These are phyloP conservation scores for Eremomyces bilateralis DNA, from an alignment of 495 filamentous ascomycete species.

Conservation along the genomic window DNA sequence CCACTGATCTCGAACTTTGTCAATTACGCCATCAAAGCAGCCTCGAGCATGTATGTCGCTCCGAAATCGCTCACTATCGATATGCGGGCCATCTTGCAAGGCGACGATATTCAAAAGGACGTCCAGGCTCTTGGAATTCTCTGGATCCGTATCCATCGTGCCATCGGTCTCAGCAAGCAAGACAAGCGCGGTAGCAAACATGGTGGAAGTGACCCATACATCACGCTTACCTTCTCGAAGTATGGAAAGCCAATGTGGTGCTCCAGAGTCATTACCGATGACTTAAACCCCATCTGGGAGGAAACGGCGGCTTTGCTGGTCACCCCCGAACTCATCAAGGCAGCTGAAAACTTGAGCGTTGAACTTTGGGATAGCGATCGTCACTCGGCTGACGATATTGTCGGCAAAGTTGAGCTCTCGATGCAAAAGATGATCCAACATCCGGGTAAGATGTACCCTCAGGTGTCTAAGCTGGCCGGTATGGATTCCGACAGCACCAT, in stretches of 20 bases:
- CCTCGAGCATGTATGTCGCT: slow-evolving; percentile 76
- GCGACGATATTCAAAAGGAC: slow-evolving; percentile 80
- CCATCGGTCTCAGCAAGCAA: slow-evolving; percentile 73
- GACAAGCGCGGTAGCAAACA: slow-evolving; percentile 61
- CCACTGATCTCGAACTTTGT: slow-evolving; percentile 91
- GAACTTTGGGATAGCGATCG: slow-evolving; percentile 91
- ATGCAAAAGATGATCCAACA: slow-evolving; percentile 91
- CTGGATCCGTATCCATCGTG: slow-evolving; percentile 80
- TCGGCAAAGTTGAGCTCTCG: slow-evolving; percentile 80
- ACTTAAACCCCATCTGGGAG: slow-evolving; percentile 84
- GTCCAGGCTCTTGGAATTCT: slow-evolving; percentile 64
- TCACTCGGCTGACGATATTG: slow-evolving; percentile 75
- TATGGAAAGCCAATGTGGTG: slow-evolving; percentile 98
- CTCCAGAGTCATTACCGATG: slow-evolving; percentile 83
- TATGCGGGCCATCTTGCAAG: slow-evolving; percentile 69
- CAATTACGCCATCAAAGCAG: slow-evolving; percentile 81
- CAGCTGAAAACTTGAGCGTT: slow-evolving; percentile 73
- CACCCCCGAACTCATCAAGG: slow-evolving; percentile 74
- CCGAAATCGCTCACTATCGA: slow-evolving; percentile 93
- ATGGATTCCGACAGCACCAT: slow-evolving; percentile 66
- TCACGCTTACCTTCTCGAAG: slow-evolving; percentile 56
- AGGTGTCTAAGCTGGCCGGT: slow-evolving; percentile 65
- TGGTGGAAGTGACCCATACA: slow-evolving; percentile 87
- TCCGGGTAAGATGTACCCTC: slow-evolving; percentile 74
- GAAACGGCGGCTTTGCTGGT: slow-evolving; percentile 76